Base-by-base conservation (phyloP, 345 rosid species). In the Salix suchowensis region DNA sequence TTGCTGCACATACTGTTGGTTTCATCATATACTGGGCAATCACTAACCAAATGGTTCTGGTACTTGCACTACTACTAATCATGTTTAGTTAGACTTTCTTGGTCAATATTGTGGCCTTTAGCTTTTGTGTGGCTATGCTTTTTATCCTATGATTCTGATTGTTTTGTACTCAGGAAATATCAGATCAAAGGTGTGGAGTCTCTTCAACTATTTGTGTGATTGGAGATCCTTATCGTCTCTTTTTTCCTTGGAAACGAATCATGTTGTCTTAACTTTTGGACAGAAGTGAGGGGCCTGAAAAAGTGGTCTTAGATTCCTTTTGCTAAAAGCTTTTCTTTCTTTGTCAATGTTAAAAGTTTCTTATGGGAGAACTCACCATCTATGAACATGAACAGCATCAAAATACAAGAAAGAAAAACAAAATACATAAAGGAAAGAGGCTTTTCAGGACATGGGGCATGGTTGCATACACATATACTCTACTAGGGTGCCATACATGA, bases 21-120 rank as follows among this genome's bases (percentile, higher is more conserved):
- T 88, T 81, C 82, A 68, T 87, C 67, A 80, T 85, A 42, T 89
- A 91, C 80, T 89, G 91, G 93, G 88, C 78, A 46, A 85, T 88
- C 73, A 62, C 85, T 39, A 40, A 88, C 80, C 78, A 86, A 70
- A 75, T 89, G 82, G 55, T 52, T 68, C 71, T 71, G 85, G 96
- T 91, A 48, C 39, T 16, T 76, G 24, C 46, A 15, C 54, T 52
- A 70, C 61, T 65, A 15, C 15, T 16, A 21, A 14, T 55, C 62
- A n/a, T n/a, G 10, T 55, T 11, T 55, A 55, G 0, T 55, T 55
- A 24, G 28, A 23, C 62, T 58, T 30, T 66, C 23, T 11, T 61
- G 46, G 67, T 60, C 73, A 78, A 66, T 13, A 18, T 52, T 30
- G 18, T 52, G 18, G 52, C 13, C 34, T 44, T 42, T 7, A 7